phyloP scores from a whole-genome alignment of 331 rosid genomes.

The Arachis monticola region DNA sequence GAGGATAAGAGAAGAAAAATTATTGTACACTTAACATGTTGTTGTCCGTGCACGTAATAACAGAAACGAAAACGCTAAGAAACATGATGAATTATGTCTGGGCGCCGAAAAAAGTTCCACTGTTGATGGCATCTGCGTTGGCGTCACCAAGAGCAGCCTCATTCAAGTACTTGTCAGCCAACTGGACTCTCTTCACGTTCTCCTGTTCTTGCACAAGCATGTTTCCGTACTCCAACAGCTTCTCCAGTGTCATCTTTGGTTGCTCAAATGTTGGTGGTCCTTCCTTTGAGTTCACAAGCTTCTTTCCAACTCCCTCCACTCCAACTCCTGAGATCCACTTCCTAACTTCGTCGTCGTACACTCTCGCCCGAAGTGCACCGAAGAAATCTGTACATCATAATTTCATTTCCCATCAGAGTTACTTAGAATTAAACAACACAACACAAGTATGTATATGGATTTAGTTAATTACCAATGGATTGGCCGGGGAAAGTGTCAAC shows the following conservation, averaged over 20 bases:
- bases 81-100: background rate
- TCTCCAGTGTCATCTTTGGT: slow-evolving; percentile 72
- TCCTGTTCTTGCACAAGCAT: slow-evolving; percentile 96
- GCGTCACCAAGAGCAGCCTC: slow-evolving; percentile 96
- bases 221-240: slow-evolving; percentile 80
- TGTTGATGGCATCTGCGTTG: slow-evolving; percentile 63
- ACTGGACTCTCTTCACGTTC: slow-evolving; percentile 96
- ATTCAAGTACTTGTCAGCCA: slow-evolving; percentile 91
- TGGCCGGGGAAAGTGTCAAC: slow-evolving; percentile 98
- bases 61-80: slow-evolving; percentile 45
- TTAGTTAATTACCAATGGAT: slow-evolving; percentile 85
- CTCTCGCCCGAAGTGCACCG: slow-evolving; percentile 94
- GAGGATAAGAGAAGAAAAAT: slow-evolving; percentile 22
- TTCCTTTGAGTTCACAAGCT: slow-evolving; percentile 92
- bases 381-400: slow-evolving; percentile 98
- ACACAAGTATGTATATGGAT: too few relatives aligned
- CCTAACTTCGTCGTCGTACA: slow-evolving; percentile 97
- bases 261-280: slow-evolving; percentile 91
- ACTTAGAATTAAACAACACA: too few relatives aligned
- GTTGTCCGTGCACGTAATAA: slow-evolving; percentile 25
- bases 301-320: slow-evolving; percentile 72
- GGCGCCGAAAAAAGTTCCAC: slow-evolving; percentile 59
- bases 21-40: slow-evolving; percentile 42
- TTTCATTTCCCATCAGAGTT: too few relatives aligned
- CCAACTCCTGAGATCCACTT: slow-evolving; percentile 80